A percentile compares a stretch with the other conserved stretches of the same genome.
phyloP scores from a whole-genome alignment of 1,139 yeast species.

The Debaryomyces subglobosus region DNA sequence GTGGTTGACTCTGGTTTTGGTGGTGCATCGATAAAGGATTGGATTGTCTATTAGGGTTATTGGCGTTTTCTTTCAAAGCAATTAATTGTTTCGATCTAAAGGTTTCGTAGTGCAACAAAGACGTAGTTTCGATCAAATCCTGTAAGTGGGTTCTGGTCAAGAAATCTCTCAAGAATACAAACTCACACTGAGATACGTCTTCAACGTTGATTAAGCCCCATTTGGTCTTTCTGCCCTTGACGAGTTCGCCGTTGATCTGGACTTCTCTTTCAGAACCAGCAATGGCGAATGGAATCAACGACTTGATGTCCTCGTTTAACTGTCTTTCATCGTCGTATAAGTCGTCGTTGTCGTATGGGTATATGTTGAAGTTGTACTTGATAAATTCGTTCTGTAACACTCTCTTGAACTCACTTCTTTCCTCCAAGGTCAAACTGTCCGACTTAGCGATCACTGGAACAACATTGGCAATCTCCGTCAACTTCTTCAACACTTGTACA shows the following conservation, averaged over 20 bases:
- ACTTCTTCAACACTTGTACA: slow-evolving; percentile 77
- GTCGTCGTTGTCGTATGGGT: slow-evolving; percentile 83
- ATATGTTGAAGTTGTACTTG: slow-evolving; percentile 73
- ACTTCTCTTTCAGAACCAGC: slow-evolving; percentile 89
- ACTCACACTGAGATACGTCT: slow-evolving; percentile 94
- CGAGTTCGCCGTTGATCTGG: slow-evolving; percentile 71
- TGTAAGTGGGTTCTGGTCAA: slow-evolving; percentile 94
- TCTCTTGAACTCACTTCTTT: slow-evolving; percentile 77
- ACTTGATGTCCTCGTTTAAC: slow-evolving; percentile 74
- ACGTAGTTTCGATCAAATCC: slow-evolving; percentile 92
- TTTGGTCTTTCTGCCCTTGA: slow-evolving; percentile 88
- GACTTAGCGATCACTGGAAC: slow-evolving; percentile 95
- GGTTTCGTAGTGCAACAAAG: slow-evolving; percentile 85
- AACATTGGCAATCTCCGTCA: slow-evolving; percentile 89
- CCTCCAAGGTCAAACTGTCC: slow-evolving; percentile 85
- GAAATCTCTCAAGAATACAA: slow-evolving; percentile 89
- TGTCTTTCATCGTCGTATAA: slow-evolving; percentile 80
- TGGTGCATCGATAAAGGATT: slow-evolving; percentile 14
- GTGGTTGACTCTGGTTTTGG: slow-evolving; percentile 4
- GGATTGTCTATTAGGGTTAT: slow-evolving; percentile 42
- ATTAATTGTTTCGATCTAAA: slow-evolving; percentile 93
- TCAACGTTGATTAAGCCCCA: slow-evolving; percentile 95
- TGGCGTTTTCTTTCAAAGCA: slow-evolving; percentile 88
- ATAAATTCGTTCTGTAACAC: slow-evolving; percentile 76
- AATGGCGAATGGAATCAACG: slow-evolving; percentile 88